Evolutionary conservation across 306 rosid species (phyloP), one percentile per base, ranked within the genome.

Genomic region (Begonia loranthoides): DNA sequence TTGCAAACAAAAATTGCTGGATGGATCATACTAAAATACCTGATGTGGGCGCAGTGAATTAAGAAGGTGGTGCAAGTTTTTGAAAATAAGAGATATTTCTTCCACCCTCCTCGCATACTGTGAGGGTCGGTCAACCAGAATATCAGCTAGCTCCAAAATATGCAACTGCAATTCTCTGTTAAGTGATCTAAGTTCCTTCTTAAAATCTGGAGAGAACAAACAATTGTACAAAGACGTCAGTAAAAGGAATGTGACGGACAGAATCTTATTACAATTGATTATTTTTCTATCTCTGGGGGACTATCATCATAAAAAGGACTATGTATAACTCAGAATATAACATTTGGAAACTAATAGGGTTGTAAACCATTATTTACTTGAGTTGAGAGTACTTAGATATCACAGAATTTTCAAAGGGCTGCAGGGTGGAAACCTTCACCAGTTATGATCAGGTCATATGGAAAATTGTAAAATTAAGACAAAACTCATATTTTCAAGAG

Each of bases 61-160:
- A 47, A 89, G 79, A 73, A 89, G 94, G 64, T 89, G 95, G 62
- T 89, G 94, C 55, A 89, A 55, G 79, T 89, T 89, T 75, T 89
- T 89, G 66, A 82, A 84, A 64, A 82, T 74, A 41, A 88, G 83
- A 58, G 97, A 89, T 70, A 89, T 76, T 43, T 89, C 97, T 73
- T 89, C 95, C n/a, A 89, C 94, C 66, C 87, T 77, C 76, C 95
- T 84, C 0, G 97, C 97, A 51, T 84, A 89, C 34, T 89, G 95
- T 17, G 97, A 89, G 45, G 97, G 95, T 58, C 90, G 77, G 78
- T 84, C 87, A 45, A 82, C 83, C 16, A 89, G 94, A 77, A 84
- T 73, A 78, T 89, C 97, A 34, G 97, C 90, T 12, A 89, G 95
- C 77, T 89, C 95, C 83, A 89, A 68, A 61, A 89, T 52, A 64